A percentile compares a stretch with the other conserved stretches of the same genome.
phyloP scores from a whole-genome alignment of 495 filamentous ascomycete species.

The Neurospora sp. region DNA sequence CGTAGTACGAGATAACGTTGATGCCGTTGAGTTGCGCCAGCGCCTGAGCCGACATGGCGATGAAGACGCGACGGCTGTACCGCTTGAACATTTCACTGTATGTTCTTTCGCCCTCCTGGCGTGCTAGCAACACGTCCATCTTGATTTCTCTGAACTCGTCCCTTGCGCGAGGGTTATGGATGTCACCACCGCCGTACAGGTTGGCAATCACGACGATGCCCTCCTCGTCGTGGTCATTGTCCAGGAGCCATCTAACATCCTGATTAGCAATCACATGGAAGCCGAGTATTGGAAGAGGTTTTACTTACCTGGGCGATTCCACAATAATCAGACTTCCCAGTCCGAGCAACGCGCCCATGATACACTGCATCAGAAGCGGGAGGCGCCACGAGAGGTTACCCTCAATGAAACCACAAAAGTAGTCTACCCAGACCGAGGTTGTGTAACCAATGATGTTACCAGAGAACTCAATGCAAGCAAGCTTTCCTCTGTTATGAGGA shows the following conservation, averaged over 20 bases:
- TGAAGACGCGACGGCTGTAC: conserved; percentile 86
- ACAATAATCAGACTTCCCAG: conserved; percentile 85
- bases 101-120: conserved; percentile 86
- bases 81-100: conserved; percentile 93
- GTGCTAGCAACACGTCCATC: conserved; percentile 86
- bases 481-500: conserved; percentile 86
- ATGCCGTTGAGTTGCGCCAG: conserved; percentile 96
- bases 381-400: conserved; percentile 83
- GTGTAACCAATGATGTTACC: conserved; percentile 95
- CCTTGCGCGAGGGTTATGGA: conserved; percentile 79
- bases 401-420: conserved; percentile 86
- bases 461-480: conserved; percentile 96
- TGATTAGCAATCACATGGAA: conserved; percentile 10
- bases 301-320: conserved; percentile 78
- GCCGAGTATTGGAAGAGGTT: not conserved
- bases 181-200: conserved; percentile 89
- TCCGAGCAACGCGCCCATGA: conserved; percentile 81
- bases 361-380: conserved; percentile 83
- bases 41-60: conserved; percentile 97
- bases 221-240: conserved; percentile 97
- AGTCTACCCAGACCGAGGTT: conserved; percentile 96
- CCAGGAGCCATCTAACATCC: conserved; percentile 71
- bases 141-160: conserved; percentile 98
- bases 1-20: conserved; percentile 99
- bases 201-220: conserved; percentile 97